phyloP scores from a whole-genome alignment of 768 basidiomycete species.

The Lepiota subincarnata region DNA sequence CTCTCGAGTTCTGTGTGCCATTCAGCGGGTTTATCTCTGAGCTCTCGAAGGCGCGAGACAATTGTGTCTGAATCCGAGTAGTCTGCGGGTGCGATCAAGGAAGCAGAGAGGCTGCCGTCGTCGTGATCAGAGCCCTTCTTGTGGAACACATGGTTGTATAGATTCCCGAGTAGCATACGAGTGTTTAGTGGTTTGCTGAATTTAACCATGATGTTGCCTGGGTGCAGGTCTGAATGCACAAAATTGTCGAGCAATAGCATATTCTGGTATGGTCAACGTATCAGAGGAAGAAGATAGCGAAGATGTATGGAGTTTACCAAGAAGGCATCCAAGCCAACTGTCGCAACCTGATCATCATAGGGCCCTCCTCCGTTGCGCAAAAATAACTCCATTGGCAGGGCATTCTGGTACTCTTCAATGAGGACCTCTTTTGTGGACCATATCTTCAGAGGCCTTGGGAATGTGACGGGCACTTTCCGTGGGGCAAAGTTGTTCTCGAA shows the following conservation, averaged over 20 bases:
- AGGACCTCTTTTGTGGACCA: constrained; percentile 83
- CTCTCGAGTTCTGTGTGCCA: constrained; percentile 70
- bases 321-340: constrained; percentile 92
- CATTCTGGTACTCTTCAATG: constrained; percentile 92
- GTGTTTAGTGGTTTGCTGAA: constrained; percentile 85
- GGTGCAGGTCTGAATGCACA: constrained; percentile 87
- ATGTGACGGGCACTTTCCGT: constrained; percentile 78
- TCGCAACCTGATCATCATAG: constrained; percentile 85
- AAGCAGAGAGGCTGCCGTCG: constrained; percentile 21
- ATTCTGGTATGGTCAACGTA: constrained; percentile 52
- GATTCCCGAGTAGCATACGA: constrained; percentile 52
- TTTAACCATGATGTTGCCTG: constrained; percentile 97
- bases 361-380: constrained; percentile 88
- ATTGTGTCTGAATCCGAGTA: constrained; percentile 56
- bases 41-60: constrained; percentile 61
- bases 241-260: constrained; percentile 99
- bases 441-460: constrained; percentile 80
- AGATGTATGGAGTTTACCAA: constrained; percentile 50
- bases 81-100: constrained; percentile 28
- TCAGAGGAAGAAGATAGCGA: not conserved
- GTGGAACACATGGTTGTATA: constrained; percentile 53
- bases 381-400: constrained; percentile 84
- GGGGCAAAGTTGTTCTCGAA: constrained; percentile 87
- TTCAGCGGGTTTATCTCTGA: constrained; percentile 51
- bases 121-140: constrained; percentile 15